Percentiles rank a stretch among this genome's conserved stretches.
Conservation (phyloP, 176 grass and related monocot species). For the Musa troglodytarum region DNA sequence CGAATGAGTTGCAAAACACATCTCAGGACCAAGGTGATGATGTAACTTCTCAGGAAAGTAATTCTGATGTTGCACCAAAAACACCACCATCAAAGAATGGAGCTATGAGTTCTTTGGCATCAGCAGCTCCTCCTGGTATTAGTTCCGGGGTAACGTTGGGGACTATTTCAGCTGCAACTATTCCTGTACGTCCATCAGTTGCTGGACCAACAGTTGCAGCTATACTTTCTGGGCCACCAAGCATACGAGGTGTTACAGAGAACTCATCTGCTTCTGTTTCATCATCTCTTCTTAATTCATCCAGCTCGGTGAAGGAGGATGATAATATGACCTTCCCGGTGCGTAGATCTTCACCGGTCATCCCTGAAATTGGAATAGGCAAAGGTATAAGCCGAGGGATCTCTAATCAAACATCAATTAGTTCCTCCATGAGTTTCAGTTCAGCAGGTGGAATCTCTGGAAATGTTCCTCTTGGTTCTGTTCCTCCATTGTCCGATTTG, state of each 20-base stretch:
- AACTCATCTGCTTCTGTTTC: constrained; percentile 35
- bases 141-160: constrained; percentile 26
- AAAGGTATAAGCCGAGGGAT: constrained; percentile 52
- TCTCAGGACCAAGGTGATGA: constrained; percentile 65
- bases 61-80: constrained; percentile 35
- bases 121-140: constrained; percentile 31
- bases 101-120: constrained; percentile 33
- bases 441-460: constrained; percentile 11
- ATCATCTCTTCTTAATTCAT: constrained; percentile 37
- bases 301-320: constrained; percentile 61
- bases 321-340: constrained; percentile 58
- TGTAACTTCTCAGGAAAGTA: constrained; percentile 53
- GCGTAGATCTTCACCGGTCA: constrained; percentile 58
- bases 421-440: not conserved
- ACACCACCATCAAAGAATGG: constrained; percentile 66
- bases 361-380: constrained; percentile 51
- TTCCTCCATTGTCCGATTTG: constrained; percentile 16
- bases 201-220: constrained; percentile 31
- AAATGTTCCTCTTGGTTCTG: constrained; percentile 18
- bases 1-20: constrained; percentile 21
- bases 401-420: constrained; percentile 14
- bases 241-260: constrained; percentile 48
- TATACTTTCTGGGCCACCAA: constrained; percentile 40
- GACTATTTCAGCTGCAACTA: constrained; percentile 31
- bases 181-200: constrained; percentile 41